phyloP scores from a whole-genome alignment of 345 rosid species.

The Euphorbia pulcherrima region DNA sequence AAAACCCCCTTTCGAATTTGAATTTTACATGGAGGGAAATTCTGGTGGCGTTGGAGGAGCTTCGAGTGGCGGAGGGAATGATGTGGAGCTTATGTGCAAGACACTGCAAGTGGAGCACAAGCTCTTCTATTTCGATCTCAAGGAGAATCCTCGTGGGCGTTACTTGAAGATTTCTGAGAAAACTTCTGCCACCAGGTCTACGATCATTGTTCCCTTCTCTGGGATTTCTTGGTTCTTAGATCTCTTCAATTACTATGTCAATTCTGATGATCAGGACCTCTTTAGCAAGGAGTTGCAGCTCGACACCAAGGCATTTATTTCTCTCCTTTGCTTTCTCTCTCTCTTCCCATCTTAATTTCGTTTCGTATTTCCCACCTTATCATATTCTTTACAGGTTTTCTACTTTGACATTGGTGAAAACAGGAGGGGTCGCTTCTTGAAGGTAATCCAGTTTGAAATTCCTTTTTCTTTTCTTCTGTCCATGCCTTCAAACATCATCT shows the following conservation, averaged over 20 bases:
- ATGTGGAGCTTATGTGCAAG: conserved; percentile 90
- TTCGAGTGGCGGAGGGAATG: conserved; percentile 41
- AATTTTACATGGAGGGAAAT: conserved; percentile 49
- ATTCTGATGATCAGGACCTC: conserved; percentile 80
- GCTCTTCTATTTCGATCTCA: conserved; percentile 94
- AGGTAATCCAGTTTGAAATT: conserved; percentile 37
- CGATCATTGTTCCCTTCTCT: conserved; percentile 92
- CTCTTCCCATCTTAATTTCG: not conserved
- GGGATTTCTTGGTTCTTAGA: conserved; percentile 98
- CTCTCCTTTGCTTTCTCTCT: not conserved
- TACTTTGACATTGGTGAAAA: conserved; percentile 97
- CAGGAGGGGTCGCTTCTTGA: conserved; percentile 88
- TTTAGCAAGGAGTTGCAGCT: conserved; percentile 96
- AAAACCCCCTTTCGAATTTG: not conserved
- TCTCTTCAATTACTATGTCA: conserved; percentile 93
- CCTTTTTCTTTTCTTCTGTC: not conserved
- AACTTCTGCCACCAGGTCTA: conserved; percentile 97
- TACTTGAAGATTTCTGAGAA: conserved; percentile 96
- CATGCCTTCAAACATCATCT: not conserved
- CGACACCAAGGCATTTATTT: conserved; percentile 67
- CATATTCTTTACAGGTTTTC: conserved; percentile 52
- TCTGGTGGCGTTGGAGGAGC: conserved; percentile 43
- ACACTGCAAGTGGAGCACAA: conserved; percentile 95
- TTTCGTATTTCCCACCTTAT: too few species aligned
- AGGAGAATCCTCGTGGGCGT: conserved; percentile 93